phyloP scores from a whole-genome alignment of 1,284 basidiomycete species.

The Vanrija sp. region DNA sequence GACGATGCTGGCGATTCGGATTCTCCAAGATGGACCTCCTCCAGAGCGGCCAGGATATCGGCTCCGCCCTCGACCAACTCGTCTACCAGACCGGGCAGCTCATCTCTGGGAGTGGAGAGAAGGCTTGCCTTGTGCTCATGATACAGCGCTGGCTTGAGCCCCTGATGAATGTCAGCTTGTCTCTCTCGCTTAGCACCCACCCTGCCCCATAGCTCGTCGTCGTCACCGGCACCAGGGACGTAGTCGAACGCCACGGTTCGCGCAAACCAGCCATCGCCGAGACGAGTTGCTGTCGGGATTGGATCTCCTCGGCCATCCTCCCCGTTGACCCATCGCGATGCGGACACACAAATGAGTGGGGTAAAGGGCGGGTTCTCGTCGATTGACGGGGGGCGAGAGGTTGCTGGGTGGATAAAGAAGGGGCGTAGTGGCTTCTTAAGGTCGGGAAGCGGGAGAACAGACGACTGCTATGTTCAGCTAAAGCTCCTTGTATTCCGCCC shows the following conservation, averaged over 20 bases:
- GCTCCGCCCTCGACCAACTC: constrained; percentile 16
- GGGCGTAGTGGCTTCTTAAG: constrained; percentile 45
- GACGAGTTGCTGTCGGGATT: constrained; percentile 31
- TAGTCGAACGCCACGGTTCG: constrained; percentile 47
- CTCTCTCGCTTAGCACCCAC: constrained; percentile 23
- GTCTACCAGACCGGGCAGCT: constrained; percentile 33
- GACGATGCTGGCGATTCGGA: not conserved
- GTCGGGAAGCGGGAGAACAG: constrained; percentile 41
- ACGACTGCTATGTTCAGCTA: constrained; percentile 22
- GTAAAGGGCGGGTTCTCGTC: constrained; percentile 28
- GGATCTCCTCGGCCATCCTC: constrained; percentile 20
- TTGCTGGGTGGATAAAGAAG: constrained; percentile 47
- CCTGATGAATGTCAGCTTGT: constrained; percentile 16
- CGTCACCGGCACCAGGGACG: constrained; percentile 49
- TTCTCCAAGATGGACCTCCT: too few relatives aligned
- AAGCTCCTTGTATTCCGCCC: constrained; percentile 1
- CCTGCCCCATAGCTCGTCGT: constrained; percentile 49
- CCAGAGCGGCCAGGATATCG: not conserved
- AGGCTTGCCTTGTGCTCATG: constrained; percentile 31
- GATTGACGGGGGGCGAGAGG: constrained; percentile 28
- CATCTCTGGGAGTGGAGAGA: constrained; percentile 31
- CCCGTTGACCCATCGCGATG: constrained; percentile 40
- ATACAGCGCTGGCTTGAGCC: constrained; percentile 40
- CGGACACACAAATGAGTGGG: constrained; percentile 48
- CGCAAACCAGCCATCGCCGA: constrained; percentile 19